Evolutionary conservation across 1,284 basidiomycete genomes (phyloP).

Genomic region (Leccinum angustisporum): DNA sequence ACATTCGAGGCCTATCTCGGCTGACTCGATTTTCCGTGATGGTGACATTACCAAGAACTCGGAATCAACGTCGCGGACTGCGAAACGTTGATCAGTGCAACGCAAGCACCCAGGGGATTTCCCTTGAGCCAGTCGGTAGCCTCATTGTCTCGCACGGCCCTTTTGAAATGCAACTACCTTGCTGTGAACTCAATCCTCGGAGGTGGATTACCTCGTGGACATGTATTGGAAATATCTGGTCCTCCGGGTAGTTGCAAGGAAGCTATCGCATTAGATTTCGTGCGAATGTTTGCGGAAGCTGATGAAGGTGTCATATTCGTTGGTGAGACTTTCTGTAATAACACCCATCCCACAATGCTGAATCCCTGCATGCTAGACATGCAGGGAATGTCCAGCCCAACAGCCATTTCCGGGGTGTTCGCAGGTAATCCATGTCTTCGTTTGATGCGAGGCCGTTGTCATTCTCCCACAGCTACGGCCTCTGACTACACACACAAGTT

Average conservation of each 20-base stretch:
- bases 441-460: conserved; percentile 7
- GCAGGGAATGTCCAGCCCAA: conserved; percentile 62
- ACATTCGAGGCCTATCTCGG: conserved; percentile 1
- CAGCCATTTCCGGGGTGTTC: conserved; percentile 43
- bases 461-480: conserved; percentile 26
- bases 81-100: conserved; percentile 44
- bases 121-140: conserved; percentile 59
- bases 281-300: conserved; percentile 44
- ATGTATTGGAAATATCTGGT: conserved; percentile 69
- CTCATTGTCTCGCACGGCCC: conserved; percentile 37
- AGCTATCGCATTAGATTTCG: conserved; percentile 48
- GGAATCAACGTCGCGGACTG: conserved; percentile 44
- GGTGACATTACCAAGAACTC: conserved; percentile 40
- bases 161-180: conserved; percentile 37
- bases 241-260: conserved; percentile 71
- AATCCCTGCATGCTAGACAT: conserved; percentile 42
- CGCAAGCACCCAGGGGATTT: conserved; percentile 35
- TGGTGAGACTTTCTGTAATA: conserved; percentile 42
- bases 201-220: conserved; percentile 59
- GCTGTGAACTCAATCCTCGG: conserved; percentile 57
- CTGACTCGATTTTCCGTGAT: background rate
- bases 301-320: conserved; percentile 57
- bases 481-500: conserved; percentile 22
- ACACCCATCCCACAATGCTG: conserved; percentile 4
- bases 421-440: conserved; percentile 37